Evolutionary conservation across 345 rosid species (phyloP), one percentile per base, ranked within the genome.

Genomic region (Dipteronia sinensis): DNA sequence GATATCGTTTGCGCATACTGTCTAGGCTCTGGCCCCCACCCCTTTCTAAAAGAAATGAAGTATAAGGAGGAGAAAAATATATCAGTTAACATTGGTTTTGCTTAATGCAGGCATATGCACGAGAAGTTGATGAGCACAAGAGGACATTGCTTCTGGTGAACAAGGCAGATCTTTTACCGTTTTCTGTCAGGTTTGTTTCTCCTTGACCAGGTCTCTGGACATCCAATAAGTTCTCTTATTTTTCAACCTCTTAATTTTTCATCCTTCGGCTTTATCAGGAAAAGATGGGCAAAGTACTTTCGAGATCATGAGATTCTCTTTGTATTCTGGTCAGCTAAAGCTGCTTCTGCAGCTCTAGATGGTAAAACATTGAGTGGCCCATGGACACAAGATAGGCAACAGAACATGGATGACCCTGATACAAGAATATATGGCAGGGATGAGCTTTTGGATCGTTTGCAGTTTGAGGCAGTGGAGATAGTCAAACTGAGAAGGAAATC

Each of bases 251-350:
- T 73, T 78, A 59, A 74, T 11, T 81, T 49, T 77, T 46, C 22
- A 69, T 69, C 70, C 59, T 22, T 69, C 72, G 56, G 66, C 55
- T 72, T 69, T 68, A 64, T 75, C 89, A 94, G 99, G 90, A 87
- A 84, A 80, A 94, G 83, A 78, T 96, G 98, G 99, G 97, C 93
- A 0, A 81, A 86, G 49, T 96, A 86, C 81, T 96, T 96, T 79
- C 65, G 44, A 63, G 83, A 66, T 38, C 86, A 87, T 65, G 82
- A 79, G 13, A 92, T 92, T 81, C 82, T 96, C 12, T 94, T 82
- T 56, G 72, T 94, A 15, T 96, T 96, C 87, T 96, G 97, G 97
- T 94, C 99, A 64, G 99, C 98, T 31, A 96, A 92, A 88, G 97
- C 93, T 81, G 98, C 97, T 77, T 80, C 93, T 58, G 94, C 92